Conservation (phyloP, 495 filamentous ascomycete genomes). For the Opeltia flavorubescens region DNA sequence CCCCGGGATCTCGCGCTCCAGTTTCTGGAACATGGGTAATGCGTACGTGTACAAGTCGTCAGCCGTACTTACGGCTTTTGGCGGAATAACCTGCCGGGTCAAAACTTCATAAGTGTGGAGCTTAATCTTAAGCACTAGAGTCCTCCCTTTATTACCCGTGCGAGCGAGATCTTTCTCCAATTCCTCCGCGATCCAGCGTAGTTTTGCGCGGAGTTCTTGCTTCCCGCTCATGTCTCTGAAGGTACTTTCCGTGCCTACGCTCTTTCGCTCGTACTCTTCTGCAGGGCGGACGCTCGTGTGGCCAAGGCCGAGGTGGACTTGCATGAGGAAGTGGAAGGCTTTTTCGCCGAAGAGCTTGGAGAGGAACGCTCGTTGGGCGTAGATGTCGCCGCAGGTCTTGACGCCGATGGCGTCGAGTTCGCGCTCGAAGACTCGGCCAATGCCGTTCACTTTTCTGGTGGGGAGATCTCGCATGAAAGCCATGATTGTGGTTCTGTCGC, state of each 20-base stretch:
- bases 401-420: conserved; percentile 80
- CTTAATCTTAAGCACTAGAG: conserved; percentile 84
- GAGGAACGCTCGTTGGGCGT: conserved; percentile 55
- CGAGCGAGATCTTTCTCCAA: conserved; percentile 73
- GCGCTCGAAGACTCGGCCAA: conserved; percentile 87
- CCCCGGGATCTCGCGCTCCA: conserved; percentile 72
- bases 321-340: conserved; percentile 70
- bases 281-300: conserved; percentile 77
- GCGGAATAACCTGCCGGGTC: conserved; percentile 62
- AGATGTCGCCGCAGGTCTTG: conserved; percentile 83
- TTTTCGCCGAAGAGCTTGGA: conserved; percentile 79
- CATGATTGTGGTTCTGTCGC: conserved; percentile 59
- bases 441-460: conserved; percentile 80
- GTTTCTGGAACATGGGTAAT: conserved; percentile 68
- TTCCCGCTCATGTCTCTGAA: conserved; percentile 68
- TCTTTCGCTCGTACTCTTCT: conserved; percentile 84
- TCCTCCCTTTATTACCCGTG: conserved; percentile 76
- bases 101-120: conserved; percentile 86
- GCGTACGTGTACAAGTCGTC: conserved; percentile 75
- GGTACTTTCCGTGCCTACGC: conserved; percentile 85
- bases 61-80: conserved; percentile 53
- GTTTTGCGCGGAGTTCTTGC: conserved; percentile 56
- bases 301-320: conserved; percentile 75
- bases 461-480: conserved; percentile 72
- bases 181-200: conserved; percentile 68